Conservation (phyloP, 2,329 filamentous ascomycete species). For the Alternaria brassicicola region DNA sequence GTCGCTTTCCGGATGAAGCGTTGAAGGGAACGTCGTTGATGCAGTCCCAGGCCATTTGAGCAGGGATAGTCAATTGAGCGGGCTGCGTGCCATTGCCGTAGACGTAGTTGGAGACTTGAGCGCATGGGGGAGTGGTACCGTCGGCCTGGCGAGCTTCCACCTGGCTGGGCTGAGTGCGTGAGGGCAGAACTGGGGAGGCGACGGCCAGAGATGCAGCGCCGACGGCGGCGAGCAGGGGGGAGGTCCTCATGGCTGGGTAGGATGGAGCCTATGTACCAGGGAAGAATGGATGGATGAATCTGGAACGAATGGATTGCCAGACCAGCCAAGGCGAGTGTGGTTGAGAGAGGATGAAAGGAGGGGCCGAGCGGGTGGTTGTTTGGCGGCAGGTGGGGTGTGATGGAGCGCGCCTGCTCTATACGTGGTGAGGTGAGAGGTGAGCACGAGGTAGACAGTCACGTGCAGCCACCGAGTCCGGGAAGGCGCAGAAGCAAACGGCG, state of each 20-base stretch:
- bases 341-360: not conserved
- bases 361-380: not conserved
- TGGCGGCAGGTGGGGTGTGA: not conserved
- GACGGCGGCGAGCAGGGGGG: conserved; percentile 27
- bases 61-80: conserved; percentile 44
- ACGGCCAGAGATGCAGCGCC: conserved; percentile 29
- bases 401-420: not conserved
- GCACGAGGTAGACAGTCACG: not conserved
- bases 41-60: conserved; percentile 54
- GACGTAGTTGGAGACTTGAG: conserved; percentile 41
- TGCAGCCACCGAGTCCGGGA: not conserved
- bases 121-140: conserved; percentile 37
- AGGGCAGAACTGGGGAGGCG: conserved; percentile 33
- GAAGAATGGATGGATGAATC: not conserved
- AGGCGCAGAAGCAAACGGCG: not conserved
- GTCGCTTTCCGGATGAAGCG: conserved; percentile 45
- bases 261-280: not conserved
- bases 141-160: conserved; percentile 28
- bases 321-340: not conserved
- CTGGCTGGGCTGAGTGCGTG: conserved; percentile 20
- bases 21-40: conserved; percentile 55
- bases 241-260: conserved; percentile 28
- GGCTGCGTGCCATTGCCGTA: conserved; percentile 25
- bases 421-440: not conserved
- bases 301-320: not conserved